These are phyloP conservation scores for Acarospora socialis DNA, from an alignment of 2,329 filamentous ascomycete species.

Conservation along the genomic window DNA sequence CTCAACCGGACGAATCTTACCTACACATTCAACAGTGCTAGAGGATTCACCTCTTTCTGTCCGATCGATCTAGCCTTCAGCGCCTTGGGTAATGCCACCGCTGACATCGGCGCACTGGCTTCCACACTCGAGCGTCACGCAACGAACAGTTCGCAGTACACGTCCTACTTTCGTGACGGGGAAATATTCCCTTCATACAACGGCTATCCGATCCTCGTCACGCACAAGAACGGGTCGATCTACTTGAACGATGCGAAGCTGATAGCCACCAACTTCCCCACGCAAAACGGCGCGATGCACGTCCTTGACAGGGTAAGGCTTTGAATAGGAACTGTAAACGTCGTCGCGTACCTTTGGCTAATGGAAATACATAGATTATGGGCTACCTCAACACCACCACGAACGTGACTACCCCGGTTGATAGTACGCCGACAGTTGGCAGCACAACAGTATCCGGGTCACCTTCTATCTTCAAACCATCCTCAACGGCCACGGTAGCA, in stretches of 20 bases:
- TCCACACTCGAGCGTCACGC: conserved; percentile 5
- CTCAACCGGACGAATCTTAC: conserved; percentile 2
- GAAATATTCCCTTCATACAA: conserved; percentile 4
- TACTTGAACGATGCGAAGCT: conserved; percentile 7
- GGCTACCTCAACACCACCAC: conserved; percentile 6
- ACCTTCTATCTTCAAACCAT: too few species aligned
- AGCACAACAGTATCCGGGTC: conserved; percentile 44
- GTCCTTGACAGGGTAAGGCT: conserved; percentile 4
- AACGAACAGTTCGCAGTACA: conserved; percentile 4
- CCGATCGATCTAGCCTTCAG: conserved; percentile 2
- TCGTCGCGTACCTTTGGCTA: too few species aligned
- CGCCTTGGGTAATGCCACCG: conserved; percentile 1
- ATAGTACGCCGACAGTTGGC: conserved; percentile 23
- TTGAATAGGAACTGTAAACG: too few species aligned
- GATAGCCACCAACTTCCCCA: conserved; percentile 3
- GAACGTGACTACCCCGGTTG: conserved; percentile 12
- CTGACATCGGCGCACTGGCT: conserved; percentile 1
- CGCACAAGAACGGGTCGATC: conserved; percentile 4
- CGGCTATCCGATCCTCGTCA: conserved; percentile 6
- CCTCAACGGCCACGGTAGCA: too few species aligned
- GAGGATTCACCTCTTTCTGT: conserved; percentile 4
- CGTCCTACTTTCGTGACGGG: conserved; percentile 4
- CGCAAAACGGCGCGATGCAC: conserved; percentile 3
- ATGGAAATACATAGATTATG: conserved; percentile 4
- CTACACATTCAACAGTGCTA: conserved; percentile 3